Percentiles rank a stretch among this genome's conserved stretches.
Evolutionary conservation across 2,329 filamentous ascomycete genomes (phyloP).

Genomic region (Aspergillus ochraceoroseus): DNA sequence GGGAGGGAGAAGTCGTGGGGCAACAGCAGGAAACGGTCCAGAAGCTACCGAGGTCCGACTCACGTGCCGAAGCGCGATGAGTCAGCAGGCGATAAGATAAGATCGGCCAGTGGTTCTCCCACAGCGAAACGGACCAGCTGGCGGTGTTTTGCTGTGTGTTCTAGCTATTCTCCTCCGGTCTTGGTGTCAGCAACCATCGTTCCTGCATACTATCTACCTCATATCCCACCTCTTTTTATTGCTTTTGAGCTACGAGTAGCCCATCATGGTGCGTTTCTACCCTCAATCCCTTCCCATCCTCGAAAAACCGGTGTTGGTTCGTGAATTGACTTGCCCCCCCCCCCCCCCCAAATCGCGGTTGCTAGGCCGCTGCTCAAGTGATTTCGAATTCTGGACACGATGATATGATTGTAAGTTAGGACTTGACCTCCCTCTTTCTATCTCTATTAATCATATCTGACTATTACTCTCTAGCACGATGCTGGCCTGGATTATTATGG

Average conservation of each 20-base stretch:
- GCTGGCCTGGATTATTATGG: conserved; percentile 98
- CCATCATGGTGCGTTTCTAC: conserved; percentile 24
- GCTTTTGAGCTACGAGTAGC: conserved; percentile 10
- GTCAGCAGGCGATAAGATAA: conserved; percentile 29
- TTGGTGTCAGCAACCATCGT: conserved; percentile 6
- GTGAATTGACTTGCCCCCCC: conserved; percentile 13
- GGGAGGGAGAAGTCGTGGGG: conserved; percentile 14
- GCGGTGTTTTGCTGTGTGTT: conserved; percentile 22
- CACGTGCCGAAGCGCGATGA: conserved; percentile 22
- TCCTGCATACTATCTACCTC: not conserved
- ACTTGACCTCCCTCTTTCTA: not conserved
- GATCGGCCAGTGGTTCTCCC: conserved; percentile 19
- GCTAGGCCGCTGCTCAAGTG: conserved; percentile 61
- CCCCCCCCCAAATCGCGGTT: conserved; percentile 6
- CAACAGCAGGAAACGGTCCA: conserved; percentile 8
- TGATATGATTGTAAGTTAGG: conserved; percentile 90
- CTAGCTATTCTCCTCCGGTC: conserved; percentile 9
- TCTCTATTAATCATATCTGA: conserved; percentile 6
- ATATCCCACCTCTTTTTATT: conserved; percentile 6
- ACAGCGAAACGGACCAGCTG: conserved; percentile 26
- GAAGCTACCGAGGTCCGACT: conserved; percentile 21
- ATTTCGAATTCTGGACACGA: conserved; percentile 87
- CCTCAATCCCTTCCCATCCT: not conserved
- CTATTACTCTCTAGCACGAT: conserved; percentile 64
- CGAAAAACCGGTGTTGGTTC: not conserved